Evolutionary conservation across 2,329 filamentous ascomycete species (phyloP).

Genomic region (Didymellaceae sp.): DNA sequence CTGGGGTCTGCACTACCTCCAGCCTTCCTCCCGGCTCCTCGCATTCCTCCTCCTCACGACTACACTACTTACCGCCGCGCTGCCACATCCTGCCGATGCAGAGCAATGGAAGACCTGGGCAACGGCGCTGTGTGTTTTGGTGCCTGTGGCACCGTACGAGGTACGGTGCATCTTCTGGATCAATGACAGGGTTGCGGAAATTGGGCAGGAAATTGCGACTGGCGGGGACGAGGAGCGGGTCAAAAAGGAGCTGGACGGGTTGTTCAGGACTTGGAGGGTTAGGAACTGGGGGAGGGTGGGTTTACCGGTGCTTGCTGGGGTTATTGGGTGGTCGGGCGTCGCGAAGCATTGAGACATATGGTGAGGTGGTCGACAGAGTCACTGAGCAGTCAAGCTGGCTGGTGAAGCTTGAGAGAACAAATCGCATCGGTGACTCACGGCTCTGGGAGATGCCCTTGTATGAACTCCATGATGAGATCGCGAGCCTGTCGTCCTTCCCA

Average conservation of each 20-base stretch:
- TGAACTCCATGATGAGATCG: neutral
- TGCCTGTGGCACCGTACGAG: conserved; percentile 12
- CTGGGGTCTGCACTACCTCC: conserved; percentile 13
- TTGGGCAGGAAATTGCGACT: neutral
- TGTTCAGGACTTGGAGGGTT: conserved; percentile 6
- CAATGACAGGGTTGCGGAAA: conserved; percentile 11
- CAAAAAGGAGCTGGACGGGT: neutral
- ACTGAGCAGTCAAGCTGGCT: too few species aligned
- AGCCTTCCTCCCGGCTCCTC: conserved; percentile 8
- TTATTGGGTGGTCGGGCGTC: conserved; percentile 3
- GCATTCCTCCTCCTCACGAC: neutral
- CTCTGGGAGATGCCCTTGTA: neutral
- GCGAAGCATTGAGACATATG: neutral
- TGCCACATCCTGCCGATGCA: neutral
- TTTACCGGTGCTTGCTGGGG: conserved; percentile 5
- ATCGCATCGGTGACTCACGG: too few species aligned
- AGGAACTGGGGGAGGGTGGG: conserved; percentile 14
- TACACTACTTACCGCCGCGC: neutral
- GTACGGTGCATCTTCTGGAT: conserved; percentile 13
- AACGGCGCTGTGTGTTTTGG: neutral
- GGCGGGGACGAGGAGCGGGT: neutral
- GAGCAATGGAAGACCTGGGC: conserved; percentile 8
- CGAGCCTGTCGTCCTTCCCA: neutral
- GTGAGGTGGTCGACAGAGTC: too few species aligned
- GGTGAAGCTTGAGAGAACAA: too few species aligned